Conservation (phyloP, 2,329 filamentous ascomycete species). For the Berkeleyomyces basicola region DNA sequence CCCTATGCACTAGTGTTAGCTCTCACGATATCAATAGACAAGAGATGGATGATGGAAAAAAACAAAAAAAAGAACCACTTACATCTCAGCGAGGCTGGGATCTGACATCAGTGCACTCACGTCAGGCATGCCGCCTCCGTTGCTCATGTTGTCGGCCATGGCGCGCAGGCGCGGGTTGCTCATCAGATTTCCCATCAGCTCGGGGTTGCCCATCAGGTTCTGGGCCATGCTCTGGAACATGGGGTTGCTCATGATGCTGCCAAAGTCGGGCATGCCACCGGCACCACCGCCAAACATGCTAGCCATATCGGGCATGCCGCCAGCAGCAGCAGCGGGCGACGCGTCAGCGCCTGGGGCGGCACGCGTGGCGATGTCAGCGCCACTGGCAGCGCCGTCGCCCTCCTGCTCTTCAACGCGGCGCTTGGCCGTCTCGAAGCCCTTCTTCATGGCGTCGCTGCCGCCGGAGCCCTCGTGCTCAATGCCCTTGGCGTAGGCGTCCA, state of each 20-base stretch:
- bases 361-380: constrained; percentile 2
- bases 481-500: constrained; percentile 86
- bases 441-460: constrained; percentile 93
- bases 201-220: constrained; percentile 92
- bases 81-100: constrained; percentile 85
- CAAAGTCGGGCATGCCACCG: constrained; percentile 76
- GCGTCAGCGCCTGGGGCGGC: constrained; percentile 22
- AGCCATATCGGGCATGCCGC: constrained; percentile 58
- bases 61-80: constrained; percentile 28
- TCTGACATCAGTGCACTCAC: constrained; percentile 76
- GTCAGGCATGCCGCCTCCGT: constrained; percentile 73
- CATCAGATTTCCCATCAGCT: constrained; percentile 84
- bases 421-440: constrained; percentile 87
- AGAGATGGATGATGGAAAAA: neutral
- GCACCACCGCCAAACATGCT: constrained; percentile 56
- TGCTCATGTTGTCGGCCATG: constrained; percentile 67
- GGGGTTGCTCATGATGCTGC: constrained; percentile 84
- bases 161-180: constrained; percentile 76
- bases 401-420: constrained; percentile 69
- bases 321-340: constrained; percentile 20
- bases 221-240: constrained; percentile 98
- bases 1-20: constrained; percentile 20
- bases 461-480: constrained; percentile 90
- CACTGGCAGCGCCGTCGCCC: constrained; percentile 25
- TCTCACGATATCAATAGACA: constrained; percentile 1